Evolutionary conservation across 805 yeast genomes (phyloP), one percentile per base, ranked within the genome.

Genomic region (Sungouiella thailandica): DNA sequence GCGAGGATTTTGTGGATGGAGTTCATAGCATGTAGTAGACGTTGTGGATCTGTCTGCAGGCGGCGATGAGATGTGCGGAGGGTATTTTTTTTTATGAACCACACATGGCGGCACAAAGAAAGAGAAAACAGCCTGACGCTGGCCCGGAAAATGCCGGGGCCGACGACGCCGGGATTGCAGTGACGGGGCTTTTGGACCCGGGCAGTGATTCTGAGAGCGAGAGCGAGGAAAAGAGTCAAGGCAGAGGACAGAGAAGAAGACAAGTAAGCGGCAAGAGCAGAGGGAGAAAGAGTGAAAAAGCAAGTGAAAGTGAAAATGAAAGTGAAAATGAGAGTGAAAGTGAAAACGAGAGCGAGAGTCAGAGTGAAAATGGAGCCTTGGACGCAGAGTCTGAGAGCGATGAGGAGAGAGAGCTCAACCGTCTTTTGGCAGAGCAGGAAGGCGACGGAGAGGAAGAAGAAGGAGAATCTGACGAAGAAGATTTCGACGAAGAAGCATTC

Each of bases 371-470:
- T n/a, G n/a, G n/a, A n/a, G n/a, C n/a, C n/a, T n/a, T n/a, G n/a
- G n/a, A n/a, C n/a, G n/a, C n/a, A n/a, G 25, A 28, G 7, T 13
- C 17, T 13, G 80, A 76, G 40, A 70, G 76, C 6, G 87, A 80
- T 42, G 44, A 37, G 15, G 49, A 43, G 33, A 80, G 72, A 4
- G 88, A 80, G 47, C 64, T 80, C 39, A 79, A 81, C 48, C 58
- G 62, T 31, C 61, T 82, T n/a, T 53, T 81, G 26, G 83, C 76
- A 6, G 72, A 65, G 39, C 79, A 74, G 44, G 76, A 70, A 19
- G 44, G 26, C 12, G 30, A 23, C 9, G 42, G 31, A 4, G 34
- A 18, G 4, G 45, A 34, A 3, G 70, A 63, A 11, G 76, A 70
- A 17, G 68, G 64, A 31, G 72, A 71, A 14, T 78, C 74, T 22